These are phyloP conservation scores for Aspergillus sp. DNA, from an alignment of 2,329 filamentous ascomycete species.

Conservation along the genomic window DNA sequence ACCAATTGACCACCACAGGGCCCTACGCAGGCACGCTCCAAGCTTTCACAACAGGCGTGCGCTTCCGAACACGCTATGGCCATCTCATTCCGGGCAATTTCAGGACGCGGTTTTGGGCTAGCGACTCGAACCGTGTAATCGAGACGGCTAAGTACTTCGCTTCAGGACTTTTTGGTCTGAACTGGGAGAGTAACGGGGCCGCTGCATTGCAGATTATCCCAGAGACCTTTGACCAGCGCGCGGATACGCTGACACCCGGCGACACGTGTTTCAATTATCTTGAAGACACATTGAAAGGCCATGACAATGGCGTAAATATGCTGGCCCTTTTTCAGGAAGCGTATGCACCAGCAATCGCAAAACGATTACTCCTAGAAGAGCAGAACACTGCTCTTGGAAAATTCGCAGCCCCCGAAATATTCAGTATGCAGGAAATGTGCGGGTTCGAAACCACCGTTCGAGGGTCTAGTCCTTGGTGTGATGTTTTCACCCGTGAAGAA, in stretches of 20 bases:
- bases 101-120: constrained; percentile 46
- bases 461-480: constrained; percentile 49
- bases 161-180: constrained; percentile 47
- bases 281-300: constrained; percentile 35
- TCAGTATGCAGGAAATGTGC: constrained; percentile 55
- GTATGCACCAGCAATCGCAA: constrained; percentile 42
- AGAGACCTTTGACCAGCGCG: constrained; percentile 43
- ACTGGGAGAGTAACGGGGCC: constrained; percentile 31
- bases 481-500: constrained; percentile 47
- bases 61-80: constrained; percentile 46
- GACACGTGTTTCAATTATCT: constrained; percentile 36
- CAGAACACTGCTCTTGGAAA: constrained; percentile 28
- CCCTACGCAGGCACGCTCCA: constrained; percentile 49
- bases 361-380: constrained; percentile 30
- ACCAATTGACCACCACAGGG: constrained; percentile 48
- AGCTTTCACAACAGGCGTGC: constrained; percentile 48
- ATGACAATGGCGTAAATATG: constrained; percentile 43
- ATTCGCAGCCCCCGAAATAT: constrained; percentile 44
- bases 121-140: constrained; percentile 46
- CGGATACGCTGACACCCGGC: constrained; percentile 50
- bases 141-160: constrained; percentile 50
- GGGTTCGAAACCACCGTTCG: constrained; percentile 50
- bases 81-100: constrained; percentile 34
- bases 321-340: constrained; percentile 40
- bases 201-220: constrained; percentile 46